A percentile compares a stretch with the other conserved stretches of the same genome.
phyloP scores from a whole-genome alignment of 495 filamentous ascomycete genomes.

The Penicillium flavigenum region DNA sequence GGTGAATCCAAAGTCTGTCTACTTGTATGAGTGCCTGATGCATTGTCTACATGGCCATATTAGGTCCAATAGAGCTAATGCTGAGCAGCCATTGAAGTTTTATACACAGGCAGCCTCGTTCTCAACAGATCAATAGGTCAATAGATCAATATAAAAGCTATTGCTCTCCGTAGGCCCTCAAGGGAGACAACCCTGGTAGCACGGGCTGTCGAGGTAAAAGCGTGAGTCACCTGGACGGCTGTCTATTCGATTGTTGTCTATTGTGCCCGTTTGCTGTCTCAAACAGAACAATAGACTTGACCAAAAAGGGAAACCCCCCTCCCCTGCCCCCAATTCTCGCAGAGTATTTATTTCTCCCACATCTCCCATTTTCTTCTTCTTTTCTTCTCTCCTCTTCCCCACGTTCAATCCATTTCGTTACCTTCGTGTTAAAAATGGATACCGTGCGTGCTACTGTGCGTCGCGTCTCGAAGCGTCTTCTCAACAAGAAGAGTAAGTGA shows the following conservation, averaged over 20 bases:
- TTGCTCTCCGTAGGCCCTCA: background rate
- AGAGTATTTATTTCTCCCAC: background rate
- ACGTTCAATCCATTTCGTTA: background rate
- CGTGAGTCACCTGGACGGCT: background rate
- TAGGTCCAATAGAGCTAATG: background rate
- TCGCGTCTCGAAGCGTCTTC: slow-evolving; percentile 7
- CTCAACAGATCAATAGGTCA: background rate
- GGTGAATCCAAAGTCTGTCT: background rate
- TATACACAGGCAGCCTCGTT: background rate
- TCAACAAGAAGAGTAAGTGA: slow-evolving; percentile 5
- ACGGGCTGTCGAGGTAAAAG: background rate
- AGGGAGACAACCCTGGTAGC: background rate
- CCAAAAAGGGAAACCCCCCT: background rate
- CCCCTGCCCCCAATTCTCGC: background rate
- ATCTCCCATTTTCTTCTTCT: background rate
- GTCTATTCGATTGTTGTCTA: background rate
- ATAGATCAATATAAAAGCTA: background rate
- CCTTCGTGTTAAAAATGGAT: slow-evolving; percentile 1
- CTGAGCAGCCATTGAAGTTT: background rate
- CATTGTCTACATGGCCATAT: background rate
- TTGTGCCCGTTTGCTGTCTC: background rate
- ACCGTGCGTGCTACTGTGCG: background rate
- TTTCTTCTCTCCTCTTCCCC: slow-evolving; percentile 7
- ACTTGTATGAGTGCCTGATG: background rate
- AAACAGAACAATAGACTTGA: background rate